A percentile compares a stretch with the other conserved stretches of the same genome.
phyloP scores from a whole-genome alignment of 2,329 filamentous ascomycete genomes.

The Parafenestella ontariensis region DNA sequence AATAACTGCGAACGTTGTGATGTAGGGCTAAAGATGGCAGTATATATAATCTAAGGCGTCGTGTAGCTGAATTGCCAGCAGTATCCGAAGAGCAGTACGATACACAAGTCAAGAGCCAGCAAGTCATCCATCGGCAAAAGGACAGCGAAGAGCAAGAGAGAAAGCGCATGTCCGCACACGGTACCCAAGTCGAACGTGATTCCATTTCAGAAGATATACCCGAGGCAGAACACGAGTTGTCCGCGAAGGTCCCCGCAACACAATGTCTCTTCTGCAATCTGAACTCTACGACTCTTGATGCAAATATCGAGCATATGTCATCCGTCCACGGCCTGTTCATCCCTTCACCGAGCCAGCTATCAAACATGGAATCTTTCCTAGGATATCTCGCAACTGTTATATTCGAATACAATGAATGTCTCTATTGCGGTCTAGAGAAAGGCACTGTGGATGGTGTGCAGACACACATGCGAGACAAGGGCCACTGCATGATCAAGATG shows the following conservation, averaged over 20 bases:
- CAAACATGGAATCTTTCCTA: slow-evolving; percentile 38
- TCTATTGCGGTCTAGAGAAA: slow-evolving; percentile 44
- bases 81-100: slow-evolving; percentile 17
- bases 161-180: background rate
- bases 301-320: slow-evolving; percentile 41
- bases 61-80: slow-evolving; percentile 20
- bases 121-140: background rate
- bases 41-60: slow-evolving; percentile 26
- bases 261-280: slow-evolving; percentile 42
- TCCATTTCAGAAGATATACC: background rate
- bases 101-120: slow-evolving; percentile 5
- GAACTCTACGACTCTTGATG: slow-evolving; percentile 4
- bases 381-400: slow-evolving; percentile 40
- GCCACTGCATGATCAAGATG: slow-evolving; percentile 45
- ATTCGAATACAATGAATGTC: slow-evolving; percentile 40
- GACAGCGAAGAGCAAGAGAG: background rate
- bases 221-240: background rate
- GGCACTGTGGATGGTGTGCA: slow-evolving; percentile 32
- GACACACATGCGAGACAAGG: slow-evolving; percentile 47
- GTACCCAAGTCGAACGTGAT: background rate
- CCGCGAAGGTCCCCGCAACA: slow-evolving; percentile 1
- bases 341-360: slow-evolving; percentile 29
- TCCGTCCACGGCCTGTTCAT: slow-evolving; percentile 36
- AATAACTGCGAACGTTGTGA: background rate
- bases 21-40: slow-evolving; percentile 8